These are phyloP conservation scores for Didymella sp. DNA, from an alignment of 2,329 filamentous ascomycete species.

Conservation along the genomic window DNA sequence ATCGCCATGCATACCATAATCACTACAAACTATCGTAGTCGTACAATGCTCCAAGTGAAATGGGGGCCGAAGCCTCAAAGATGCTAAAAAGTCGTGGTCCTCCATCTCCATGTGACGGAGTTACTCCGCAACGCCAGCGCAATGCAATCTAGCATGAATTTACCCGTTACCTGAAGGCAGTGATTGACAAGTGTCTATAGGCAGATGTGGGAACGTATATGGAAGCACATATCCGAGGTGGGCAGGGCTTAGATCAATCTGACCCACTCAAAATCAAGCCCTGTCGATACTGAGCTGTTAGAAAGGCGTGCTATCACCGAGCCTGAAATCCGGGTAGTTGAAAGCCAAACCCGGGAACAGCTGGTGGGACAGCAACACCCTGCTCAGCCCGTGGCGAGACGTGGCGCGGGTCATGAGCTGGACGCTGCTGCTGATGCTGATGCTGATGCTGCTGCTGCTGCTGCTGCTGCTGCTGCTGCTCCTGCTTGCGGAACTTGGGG, in stretches of 20 bases:
- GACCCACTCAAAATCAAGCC: not conserved
- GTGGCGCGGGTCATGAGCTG: conserved; percentile 41
- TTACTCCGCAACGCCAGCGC: conserved; percentile 26
- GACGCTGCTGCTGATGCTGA: conserved; percentile 38
- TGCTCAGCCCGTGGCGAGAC: conserved; percentile 44
- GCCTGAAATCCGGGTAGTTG: conserved; percentile 45
- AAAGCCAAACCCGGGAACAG: conserved; percentile 64
- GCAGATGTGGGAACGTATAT: not conserved
- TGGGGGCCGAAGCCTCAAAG: not conserved
- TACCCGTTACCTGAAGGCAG: not conserved
- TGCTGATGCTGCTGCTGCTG: not conserved
- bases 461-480: conserved; percentile 16
- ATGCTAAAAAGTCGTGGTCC: not conserved
- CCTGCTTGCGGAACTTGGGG: conserved; percentile 41
- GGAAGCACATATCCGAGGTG: not conserved
- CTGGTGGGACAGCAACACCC: conserved; percentile 60
- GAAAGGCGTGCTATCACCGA: not conserved
- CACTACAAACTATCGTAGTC: not conserved
- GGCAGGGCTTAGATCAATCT: not conserved
- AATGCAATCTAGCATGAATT: conserved; percentile 18
- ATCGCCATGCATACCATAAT: not conserved
- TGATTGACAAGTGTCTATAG: not conserved
- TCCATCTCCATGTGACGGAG: not conserved
- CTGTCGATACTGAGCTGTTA: not conserved
- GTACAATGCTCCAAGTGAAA: not conserved